Evolutionary conservation across 352 stramenopile genomes (phyloP), one percentile per base, ranked within the genome.

Genomic region (Globisporangium irregulare): DNA sequence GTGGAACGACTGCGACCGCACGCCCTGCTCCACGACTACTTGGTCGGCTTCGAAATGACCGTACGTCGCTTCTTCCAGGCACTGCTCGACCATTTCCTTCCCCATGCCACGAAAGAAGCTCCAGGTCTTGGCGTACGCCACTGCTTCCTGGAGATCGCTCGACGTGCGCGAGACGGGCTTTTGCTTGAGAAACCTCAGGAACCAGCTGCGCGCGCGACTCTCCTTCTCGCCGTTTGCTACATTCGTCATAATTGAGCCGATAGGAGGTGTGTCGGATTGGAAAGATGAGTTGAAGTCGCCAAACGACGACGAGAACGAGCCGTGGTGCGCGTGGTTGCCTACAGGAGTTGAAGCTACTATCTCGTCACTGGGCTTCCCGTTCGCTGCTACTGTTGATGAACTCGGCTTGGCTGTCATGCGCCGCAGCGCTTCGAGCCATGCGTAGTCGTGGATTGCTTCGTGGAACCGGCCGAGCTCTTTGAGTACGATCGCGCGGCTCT

Each of bases 401-500:
- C 27, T 4, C 48, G 41, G 36, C 60, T 59, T 56, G 22, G 9
- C 50, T 7, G 48, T 34, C 60, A 34, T 48, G 43, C 77, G 80
- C 0, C 79, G 77, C 56, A 89, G 67, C 20, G 82, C 74, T 53
- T 87, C 77, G 10, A 90, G 75, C 78, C 82, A 87, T 14, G 77
- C 71, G 73, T 92, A 92, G 65, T 91, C 84, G 32, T 81, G 77
- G 53, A 92, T 92, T 9, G 84, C 82, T 62, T 92, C 82, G 32
- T 82, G 73, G 61, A 92, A 92, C 5, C 72, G 73, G 2, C 84
- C 82, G 64, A 89, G 74, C 67, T 87, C 77, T 34, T 88, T 88
- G 62, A 79, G 68, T 48, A 92, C 71, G 10, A 78, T 72, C 10
- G 82, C 84, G 36, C 84, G 79, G 69, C 80, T 91, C 66, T 92